Conservation (phyloP, 2,329 filamentous ascomycete genomes). For the Pseudogymnoascus sp. region DNA sequence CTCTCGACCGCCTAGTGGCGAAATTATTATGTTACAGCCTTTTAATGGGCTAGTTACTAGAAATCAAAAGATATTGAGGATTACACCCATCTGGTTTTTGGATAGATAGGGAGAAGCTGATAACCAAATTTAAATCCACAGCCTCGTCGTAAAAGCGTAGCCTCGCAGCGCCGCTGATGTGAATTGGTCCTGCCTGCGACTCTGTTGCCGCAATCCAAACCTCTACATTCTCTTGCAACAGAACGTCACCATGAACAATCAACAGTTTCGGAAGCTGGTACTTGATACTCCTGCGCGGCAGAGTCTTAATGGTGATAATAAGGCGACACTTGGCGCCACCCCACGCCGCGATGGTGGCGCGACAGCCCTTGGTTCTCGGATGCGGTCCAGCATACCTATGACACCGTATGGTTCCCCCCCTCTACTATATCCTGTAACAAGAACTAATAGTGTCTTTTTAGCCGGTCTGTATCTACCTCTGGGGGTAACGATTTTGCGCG, state of each 20-base stretch:
- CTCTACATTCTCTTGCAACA: neutral
- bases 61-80: neutral
- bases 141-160: neutral
- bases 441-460: slow-evolving; percentile 13
- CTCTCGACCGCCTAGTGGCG: neutral
- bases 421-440: neutral
- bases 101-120: neutral
- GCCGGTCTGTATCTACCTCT: slow-evolving; percentile 16
- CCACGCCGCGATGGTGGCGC: slow-evolving; percentile 42
- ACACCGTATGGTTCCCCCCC: slow-evolving; percentile 59
- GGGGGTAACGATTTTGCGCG: slow-evolving; percentile 67
- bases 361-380: slow-evolving; percentile 64
- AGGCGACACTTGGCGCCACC: slow-evolving; percentile 27
- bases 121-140: neutral
- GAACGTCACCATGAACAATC: slow-evolving; percentile 73
- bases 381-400: slow-evolving; percentile 82
- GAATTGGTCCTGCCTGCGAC: neutral
- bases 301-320: slow-evolving; percentile 24
- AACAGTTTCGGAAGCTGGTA: slow-evolving; percentile 81
- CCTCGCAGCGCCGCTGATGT: neutral
- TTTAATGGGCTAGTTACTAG: neutral
- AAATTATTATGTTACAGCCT: neutral
- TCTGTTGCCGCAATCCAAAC: neutral
- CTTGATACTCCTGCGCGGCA: slow-evolving; percentile 43
- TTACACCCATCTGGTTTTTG: neutral